phyloP scores from a whole-genome alignment of 2,329 filamentous ascomycete species.

The Colletotrichum karsti region DNA sequence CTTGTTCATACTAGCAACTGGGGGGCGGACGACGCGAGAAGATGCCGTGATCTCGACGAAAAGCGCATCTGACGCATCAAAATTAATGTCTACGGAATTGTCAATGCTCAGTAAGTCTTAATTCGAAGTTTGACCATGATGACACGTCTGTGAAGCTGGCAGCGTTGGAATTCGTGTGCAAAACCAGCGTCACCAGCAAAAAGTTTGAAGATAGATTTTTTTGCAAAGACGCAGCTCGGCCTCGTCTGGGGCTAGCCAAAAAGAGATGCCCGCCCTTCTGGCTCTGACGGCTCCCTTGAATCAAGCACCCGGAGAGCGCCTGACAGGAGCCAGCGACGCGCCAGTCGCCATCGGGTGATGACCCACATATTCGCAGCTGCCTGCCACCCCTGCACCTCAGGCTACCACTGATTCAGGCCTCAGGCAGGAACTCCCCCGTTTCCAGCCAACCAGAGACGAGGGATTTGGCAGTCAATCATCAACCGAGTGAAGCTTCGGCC shows the following conservation, averaged over 20 bases:
- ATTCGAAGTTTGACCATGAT: slow-evolving; percentile 64
- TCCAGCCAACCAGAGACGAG: slow-evolving; percentile 29
- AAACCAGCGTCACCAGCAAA: slow-evolving; percentile 57
- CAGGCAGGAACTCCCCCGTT: slow-evolving; percentile 36
- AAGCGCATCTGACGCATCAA: slow-evolving; percentile 65
- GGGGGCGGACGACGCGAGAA: slow-evolving; percentile 40
- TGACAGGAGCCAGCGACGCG: not conserved
- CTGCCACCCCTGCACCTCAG: not conserved
- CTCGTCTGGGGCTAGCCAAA: slow-evolving; percentile 28
- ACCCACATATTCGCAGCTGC: not conserved
- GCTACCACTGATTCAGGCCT: slow-evolving; percentile 36
- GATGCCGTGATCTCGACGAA: slow-evolving; percentile 63
- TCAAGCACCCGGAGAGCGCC: not conserved
- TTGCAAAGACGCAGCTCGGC: slow-evolving; percentile 26
- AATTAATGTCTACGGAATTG: slow-evolving; percentile 64
- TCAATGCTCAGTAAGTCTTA: slow-evolving; percentile 52
- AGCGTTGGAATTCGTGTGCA: slow-evolving; percentile 51
- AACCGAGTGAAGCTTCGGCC: slow-evolving; percentile 26
- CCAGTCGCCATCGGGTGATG: not conserved
- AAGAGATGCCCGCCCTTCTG: slow-evolving; percentile 12
- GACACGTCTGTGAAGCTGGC: slow-evolving; percentile 56
- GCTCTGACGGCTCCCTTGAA: not conserved
- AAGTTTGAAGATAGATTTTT: slow-evolving; percentile 49
- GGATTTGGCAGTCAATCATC: slow-evolving; percentile 32
- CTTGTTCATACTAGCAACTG: slow-evolving; percentile 65